These are phyloP conservation scores for Rhodosporidiobolus odoratus DNA, from an alignment of 768 basidiomycete genomes.

Conservation along the genomic window DNA sequence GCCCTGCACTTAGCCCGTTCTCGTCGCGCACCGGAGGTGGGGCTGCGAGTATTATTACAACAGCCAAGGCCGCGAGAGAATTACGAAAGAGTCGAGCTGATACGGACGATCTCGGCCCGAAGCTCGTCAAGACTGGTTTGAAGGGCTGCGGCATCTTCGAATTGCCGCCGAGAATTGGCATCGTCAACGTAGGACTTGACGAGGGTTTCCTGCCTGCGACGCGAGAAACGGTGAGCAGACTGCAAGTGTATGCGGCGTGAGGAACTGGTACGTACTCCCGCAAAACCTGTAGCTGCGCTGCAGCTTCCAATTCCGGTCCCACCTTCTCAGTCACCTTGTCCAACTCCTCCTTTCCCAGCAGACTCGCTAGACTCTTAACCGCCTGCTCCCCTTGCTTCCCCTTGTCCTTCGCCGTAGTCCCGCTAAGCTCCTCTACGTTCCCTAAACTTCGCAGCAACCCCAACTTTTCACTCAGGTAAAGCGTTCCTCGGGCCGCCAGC, in stretches of 20 bases:
- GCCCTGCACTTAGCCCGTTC: background rate
- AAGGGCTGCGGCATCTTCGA: conserved; percentile 86
- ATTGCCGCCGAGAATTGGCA: conserved; percentile 82
- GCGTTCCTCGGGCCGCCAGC: conserved; percentile 65
- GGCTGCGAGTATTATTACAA: background rate
- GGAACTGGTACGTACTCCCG: conserved; percentile 37
- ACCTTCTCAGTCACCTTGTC: conserved; percentile 10
- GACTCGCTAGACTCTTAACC: conserved; percentile 21
- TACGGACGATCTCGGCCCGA: conserved; percentile 64
- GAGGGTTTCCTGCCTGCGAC: conserved; percentile 68
- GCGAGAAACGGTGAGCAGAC: background rate
- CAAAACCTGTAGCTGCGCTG: conserved; percentile 37
- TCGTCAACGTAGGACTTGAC: conserved; percentile 85
- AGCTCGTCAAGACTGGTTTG: conserved; percentile 76
- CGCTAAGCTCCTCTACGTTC: conserved; percentile 25
- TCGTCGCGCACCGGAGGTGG: too few species aligned
- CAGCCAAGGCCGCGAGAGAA: background rate
- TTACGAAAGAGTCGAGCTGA: background rate
- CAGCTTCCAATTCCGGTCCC: conserved; percentile 7
- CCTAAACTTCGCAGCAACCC: conserved; percentile 61
- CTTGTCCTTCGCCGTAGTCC: background rate
- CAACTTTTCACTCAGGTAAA: conserved; percentile 87
- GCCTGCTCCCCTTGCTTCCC: conserved; percentile 2
- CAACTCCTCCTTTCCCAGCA: conserved; percentile 30
- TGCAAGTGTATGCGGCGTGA: background rate